Base-by-base conservation (phyloP, 495 filamentous ascomycete genomes). In the Penicillium tannophilum region DNA sequence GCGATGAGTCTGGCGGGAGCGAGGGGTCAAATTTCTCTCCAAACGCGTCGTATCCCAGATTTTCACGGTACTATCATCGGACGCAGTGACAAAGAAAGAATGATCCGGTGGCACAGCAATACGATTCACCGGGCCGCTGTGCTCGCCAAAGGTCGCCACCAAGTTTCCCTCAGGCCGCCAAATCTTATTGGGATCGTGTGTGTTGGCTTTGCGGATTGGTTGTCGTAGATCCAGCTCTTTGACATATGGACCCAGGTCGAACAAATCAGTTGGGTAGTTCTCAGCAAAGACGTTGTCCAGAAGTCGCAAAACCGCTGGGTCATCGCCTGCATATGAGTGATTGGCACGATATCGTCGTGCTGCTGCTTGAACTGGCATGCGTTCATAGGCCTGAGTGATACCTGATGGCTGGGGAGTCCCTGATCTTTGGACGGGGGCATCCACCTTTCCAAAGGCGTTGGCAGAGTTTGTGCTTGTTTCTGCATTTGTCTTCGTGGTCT, bases 41-140 rank as follows among this genome's bases (percentile, higher is more conserved):
- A 99, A 77, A 35, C 95, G 83, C 23, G 84, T 84, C 11, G 91
- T 88, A 71, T 99, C 95, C 95, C 95, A 99, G 9, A 99, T 82
- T 64, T 91, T 95, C 42, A 97, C 91, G 16, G 83, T 88, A 10
- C 93, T 90, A 74, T 99, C 95, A 71, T 98, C 92, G 12, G 93
- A 92, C 6, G 83, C 94, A 0, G 93, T 98, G 28, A 94, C 82
- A 72, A 99, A 99, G 77, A 99, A 99, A 4, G 84, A 76, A 71
- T 99, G 95, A 70, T 98, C 95, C 8, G 95, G 91, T 2, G 93
- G 86, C 23, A 91, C 82, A 6, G 90, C 79, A 14, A 98, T 85
- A 6, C 93, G 84, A 63, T 90, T 97, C 62, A 98, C 85, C 20
- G 90, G 83, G 2, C 81, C 90, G 14, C 80, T 85, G 67, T 99